Conservation (phyloP, 148 eudicot species). For the Vaccinium corymbosum region DNA sequence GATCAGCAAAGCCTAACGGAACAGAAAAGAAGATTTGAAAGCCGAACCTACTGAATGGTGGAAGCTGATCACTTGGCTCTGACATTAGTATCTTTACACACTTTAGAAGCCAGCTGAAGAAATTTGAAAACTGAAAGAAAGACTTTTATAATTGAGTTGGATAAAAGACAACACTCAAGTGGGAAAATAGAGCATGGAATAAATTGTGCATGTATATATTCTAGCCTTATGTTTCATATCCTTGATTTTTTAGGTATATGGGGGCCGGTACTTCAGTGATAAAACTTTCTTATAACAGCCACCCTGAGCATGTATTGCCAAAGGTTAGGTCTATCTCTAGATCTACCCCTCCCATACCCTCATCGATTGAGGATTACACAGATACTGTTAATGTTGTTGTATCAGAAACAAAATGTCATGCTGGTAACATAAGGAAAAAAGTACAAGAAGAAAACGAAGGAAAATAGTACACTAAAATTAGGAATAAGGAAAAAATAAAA, state of each 20-base stretch:
- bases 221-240: not conserved
- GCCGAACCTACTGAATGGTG: constrained; percentile 68
- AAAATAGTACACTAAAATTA: not conserved
- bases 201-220: not conserved
- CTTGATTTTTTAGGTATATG: not conserved
- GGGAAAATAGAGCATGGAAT: not conserved
- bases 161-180: not conserved
- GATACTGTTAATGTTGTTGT: not conserved
- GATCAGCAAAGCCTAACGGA: not conserved
- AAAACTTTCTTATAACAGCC: not conserved
- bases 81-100: constrained; percentile 83
- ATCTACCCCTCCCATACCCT: not conserved
- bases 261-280: not conserved
- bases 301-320: not conserved
- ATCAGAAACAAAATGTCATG: not conserved
- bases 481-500: not conserved
- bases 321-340: not conserved
- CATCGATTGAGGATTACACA: not conserved
- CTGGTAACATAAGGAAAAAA: not conserved
- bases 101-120: constrained; percentile 89
- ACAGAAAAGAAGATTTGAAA: constrained; percentile 12
- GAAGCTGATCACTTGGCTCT: constrained; percentile 84
- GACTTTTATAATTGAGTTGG: constrained; percentile 4
- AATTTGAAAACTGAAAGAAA: constrained; percentile 77
- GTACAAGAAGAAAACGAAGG: not conserved